These are phyloP conservation scores for Fistulinella prunicolor DNA, from an alignment of 768 basidiomycete species.

Conservation along the genomic window DNA sequence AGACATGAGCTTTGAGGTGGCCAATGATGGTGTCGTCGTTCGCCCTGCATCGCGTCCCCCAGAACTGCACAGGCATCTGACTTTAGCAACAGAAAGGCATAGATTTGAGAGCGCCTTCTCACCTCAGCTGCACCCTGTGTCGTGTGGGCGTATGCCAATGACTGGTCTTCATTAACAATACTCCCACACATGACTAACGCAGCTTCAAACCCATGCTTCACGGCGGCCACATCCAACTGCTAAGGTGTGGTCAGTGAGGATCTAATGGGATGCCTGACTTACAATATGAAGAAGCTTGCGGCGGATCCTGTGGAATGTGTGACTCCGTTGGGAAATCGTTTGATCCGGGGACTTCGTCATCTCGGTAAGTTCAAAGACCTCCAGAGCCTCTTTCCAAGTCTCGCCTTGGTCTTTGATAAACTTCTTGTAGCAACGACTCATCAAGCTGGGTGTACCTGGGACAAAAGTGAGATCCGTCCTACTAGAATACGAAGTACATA, in stretches of 20 bases:
- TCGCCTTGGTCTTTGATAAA: no score
- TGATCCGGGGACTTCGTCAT: neutral
- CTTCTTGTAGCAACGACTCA: no score
- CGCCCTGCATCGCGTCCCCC: neutral
- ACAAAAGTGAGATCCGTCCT: no score
- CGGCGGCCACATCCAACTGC: neutral
- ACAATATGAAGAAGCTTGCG: no score
- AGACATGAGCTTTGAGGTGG: neutral
- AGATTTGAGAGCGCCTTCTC: neutral
- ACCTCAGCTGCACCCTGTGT: neutral
- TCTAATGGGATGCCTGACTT: no score
- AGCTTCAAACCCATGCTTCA: neutral
- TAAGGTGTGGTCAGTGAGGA: neutral
- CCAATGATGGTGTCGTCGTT: neutral
- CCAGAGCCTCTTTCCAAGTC: no score
- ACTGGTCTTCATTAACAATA: neutral
- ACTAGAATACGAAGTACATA: no score
- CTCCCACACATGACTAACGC: neutral
- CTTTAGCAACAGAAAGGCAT: no score
- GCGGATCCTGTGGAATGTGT: neutral
- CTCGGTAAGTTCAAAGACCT: neutral
- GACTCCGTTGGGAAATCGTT: neutral
- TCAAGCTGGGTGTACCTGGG: no score
- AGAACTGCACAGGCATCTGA: neutral
- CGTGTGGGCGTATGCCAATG: neutral